These are phyloP conservation scores for Psilocybe azurescens DNA, from an alignment of 768 basidiomycete genomes.

Conservation along the genomic window DNA sequence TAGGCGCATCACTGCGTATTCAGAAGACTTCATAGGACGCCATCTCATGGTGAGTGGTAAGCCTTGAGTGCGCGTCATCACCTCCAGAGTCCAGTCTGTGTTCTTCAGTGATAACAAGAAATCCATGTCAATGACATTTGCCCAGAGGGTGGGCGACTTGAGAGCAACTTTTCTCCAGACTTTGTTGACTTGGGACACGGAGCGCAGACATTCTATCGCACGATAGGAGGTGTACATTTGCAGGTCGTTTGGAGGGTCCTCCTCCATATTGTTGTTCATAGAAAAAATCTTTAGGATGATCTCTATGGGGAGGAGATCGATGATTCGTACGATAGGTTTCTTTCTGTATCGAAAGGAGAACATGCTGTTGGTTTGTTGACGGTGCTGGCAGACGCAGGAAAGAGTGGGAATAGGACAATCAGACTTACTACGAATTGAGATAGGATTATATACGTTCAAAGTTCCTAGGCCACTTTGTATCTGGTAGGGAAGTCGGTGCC, in stretches of 20 bases:
- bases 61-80: no score
- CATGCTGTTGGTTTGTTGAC: no score
- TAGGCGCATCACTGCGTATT: neutral
- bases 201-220: neutral
- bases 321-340: neutral
- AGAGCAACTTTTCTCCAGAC: neutral
- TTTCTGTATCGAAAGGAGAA: no score
- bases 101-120: neutral
- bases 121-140: neutral
- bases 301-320: neutral
- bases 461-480: no score
- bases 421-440: no score
- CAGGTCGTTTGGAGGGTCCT: neutral
- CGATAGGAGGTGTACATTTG: neutral
- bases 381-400: no score
- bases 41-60: no score
- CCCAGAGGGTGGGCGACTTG: neutral
- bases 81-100: neutral
- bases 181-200: neutral
- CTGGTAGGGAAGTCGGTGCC: no score
- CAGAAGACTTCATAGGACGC: no score
- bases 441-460: no score
- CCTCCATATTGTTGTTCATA: neutral
- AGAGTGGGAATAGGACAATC: no score
- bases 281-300: conserved; percentile 1